These are phyloP conservation scores for Tilletia setariae DNA, from an alignment of 1,284 basidiomycete species.

Conservation along the genomic window DNA sequence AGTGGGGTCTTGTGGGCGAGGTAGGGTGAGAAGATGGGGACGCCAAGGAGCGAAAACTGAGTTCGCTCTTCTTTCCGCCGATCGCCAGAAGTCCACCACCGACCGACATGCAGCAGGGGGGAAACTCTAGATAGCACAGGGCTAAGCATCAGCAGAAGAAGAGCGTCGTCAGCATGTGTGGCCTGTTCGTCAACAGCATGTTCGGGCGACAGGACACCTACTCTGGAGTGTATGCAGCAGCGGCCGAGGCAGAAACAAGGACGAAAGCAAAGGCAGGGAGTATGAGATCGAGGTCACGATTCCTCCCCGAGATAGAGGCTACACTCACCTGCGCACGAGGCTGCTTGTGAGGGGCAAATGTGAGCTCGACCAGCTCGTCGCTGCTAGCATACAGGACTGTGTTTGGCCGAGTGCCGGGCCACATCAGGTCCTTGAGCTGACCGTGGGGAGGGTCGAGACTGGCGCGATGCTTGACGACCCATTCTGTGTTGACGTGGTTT, in stretches of 20 bases:
- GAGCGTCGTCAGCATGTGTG: neutral
- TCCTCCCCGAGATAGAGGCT: neutral
- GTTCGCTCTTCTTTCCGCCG: conserved; percentile 75
- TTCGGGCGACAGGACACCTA: too few relatives aligned
- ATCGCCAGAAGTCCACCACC: conserved; percentile 67
- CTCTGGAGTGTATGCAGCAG: neutral
- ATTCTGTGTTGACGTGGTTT: conserved; percentile 1
- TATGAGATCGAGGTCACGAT: neutral
- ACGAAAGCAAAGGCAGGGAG: neutral
- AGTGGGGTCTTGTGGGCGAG: neutral
- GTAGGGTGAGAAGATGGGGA: neutral
- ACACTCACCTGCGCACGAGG: neutral
- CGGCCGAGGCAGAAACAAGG: neutral
- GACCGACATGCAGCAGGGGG: conserved; percentile 61
- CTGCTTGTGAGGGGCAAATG: conserved; percentile 29
- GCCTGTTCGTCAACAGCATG: neutral
- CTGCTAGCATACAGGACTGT: conserved; percentile 36
- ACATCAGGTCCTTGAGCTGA: conserved; percentile 15
- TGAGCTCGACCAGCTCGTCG: conserved; percentile 35
- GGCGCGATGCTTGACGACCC: conserved; percentile 13
- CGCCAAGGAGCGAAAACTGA: conserved; percentile 66
- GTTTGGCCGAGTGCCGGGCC: conserved; percentile 7
- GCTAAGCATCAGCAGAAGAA: conserved; percentile 48
- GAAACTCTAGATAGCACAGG: conserved; percentile 69
- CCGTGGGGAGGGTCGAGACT: neutral